phyloP scores from a whole-genome alignment of 1,139 yeast genomes.

The Pichia sp. region DNA sequence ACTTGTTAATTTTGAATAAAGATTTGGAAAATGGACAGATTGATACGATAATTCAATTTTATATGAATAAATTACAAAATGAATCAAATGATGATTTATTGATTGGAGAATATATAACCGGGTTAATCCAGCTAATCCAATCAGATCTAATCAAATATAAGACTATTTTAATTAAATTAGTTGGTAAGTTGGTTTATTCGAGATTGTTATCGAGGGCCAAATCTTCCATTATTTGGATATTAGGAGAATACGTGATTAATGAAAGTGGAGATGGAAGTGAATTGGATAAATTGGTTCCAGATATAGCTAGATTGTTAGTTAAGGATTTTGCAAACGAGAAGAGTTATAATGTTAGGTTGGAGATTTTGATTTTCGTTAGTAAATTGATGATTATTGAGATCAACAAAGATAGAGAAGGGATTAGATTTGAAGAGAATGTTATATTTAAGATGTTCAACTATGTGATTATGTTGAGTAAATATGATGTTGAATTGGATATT shows the following conservation, averaged over 20 bases:
- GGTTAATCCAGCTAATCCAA: constrained; percentile 66
- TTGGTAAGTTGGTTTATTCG: constrained; percentile 25
- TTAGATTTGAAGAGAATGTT: constrained; percentile 17
- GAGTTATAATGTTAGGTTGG: constrained; percentile 50
- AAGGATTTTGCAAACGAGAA: constrained; percentile 47
- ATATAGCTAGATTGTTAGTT: constrained; percentile 59
- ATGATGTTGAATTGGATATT: constrained; percentile 70
- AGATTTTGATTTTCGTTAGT: constrained; percentile 66
- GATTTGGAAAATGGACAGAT: constrained; percentile 31
- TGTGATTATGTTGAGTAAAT: constrained; percentile 59
- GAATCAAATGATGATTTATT: constrained; percentile 21
- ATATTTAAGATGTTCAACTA: constrained; percentile 52
- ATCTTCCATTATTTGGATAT: constrained; percentile 83
- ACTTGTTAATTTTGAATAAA: constrained; percentile 40
- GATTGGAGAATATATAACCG: constrained; percentile 27
- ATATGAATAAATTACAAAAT: constrained; percentile 17
- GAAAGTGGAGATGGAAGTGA: constrained; percentile 24
- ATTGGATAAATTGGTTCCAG: constrained; percentile 40
- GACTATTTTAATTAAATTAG: constrained; percentile 36
- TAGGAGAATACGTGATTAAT: constrained; percentile 64
- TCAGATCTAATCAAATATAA: constrained; percentile 43
- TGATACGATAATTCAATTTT: constrained; percentile 17
- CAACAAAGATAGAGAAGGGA: constrained; percentile 7
- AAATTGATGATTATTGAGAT: constrained; percentile 48
- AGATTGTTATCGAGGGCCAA: constrained; percentile 41